Conservation (phyloP, 495 filamentous ascomycete species). For the Podospora tetraspora region DNA sequence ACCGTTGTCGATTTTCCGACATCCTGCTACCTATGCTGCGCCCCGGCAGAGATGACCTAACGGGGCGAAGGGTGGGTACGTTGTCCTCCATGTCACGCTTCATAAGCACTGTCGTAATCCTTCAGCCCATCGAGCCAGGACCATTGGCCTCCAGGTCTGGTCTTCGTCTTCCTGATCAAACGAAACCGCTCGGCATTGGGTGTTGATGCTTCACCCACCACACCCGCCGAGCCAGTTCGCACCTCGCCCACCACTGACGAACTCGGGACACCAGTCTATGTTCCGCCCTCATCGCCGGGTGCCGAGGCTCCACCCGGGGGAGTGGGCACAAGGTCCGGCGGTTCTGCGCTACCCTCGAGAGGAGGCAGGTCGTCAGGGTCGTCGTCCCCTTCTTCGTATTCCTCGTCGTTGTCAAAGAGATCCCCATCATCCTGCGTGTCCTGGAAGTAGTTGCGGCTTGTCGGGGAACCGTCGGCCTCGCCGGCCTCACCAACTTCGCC, state of each 20-base stretch:
- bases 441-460: slow-evolving; percentile 29
- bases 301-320: neutral
- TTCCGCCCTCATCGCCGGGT: neutral
- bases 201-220: neutral
- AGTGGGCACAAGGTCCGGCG: slow-evolving; percentile 15
- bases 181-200: neutral
- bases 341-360: slow-evolving; percentile 14
- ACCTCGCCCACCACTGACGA: neutral
- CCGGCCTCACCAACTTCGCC: slow-evolving; percentile 23
- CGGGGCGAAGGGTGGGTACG: neutral
- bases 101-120: neutral
- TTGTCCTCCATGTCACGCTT: neutral
- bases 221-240: neutral
- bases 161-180: neutral
- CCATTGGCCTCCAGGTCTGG: neutral
- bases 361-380: slow-evolving; percentile 27
- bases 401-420: slow-evolving; percentile 37
- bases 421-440: slow-evolving; percentile 30
- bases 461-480: slow-evolving; percentile 22
- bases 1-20: neutral
- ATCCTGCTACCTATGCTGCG: neutral
- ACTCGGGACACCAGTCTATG: neutral
- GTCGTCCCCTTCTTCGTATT: slow-evolving; percentile 34
- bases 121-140: neutral
- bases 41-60: neutral